A percentile compares a stretch with the other conserved stretches of the same genome.
phyloP scores from a whole-genome alignment of 441 rosid genomes.

The Pelargonium myrrhifolium region DNA sequence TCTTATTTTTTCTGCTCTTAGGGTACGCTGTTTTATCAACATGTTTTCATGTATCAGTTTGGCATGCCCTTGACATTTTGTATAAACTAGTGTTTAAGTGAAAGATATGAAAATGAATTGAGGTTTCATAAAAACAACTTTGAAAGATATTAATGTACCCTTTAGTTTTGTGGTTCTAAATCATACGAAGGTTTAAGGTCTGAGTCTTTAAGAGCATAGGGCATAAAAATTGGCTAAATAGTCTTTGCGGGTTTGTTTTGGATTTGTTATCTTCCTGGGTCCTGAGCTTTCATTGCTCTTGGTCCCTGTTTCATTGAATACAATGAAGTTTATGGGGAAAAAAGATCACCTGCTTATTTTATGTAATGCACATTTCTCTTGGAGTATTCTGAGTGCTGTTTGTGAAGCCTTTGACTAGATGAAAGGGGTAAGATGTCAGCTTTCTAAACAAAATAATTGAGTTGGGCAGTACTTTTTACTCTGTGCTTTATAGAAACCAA shows the following conservation, averaged over 20 bases:
- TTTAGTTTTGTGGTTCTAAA: no score
- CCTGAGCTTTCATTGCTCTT: no score
- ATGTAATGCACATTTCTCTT: neutral
- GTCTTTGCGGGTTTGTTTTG: no score
- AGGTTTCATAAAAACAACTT: neutral
- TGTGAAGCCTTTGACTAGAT: neutral
- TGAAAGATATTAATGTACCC: neutral
- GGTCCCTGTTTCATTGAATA: no score
- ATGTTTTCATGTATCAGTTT: neutral
- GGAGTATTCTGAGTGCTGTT: neutral
- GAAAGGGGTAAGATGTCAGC: neutral
- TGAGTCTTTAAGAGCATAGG: no score
- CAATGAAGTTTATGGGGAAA: no score
- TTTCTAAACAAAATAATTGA: neutral
- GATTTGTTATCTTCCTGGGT: no score
- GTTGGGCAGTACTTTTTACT: neutral
- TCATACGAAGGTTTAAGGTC: no score
- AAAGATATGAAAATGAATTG: neutral
- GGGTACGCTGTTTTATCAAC: conserved; percentile 28
- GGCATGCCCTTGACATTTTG: neutral
- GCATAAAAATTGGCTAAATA: no score
- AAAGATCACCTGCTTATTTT: neutral
- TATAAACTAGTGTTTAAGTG: neutral
- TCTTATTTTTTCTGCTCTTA: conserved; percentile 48
- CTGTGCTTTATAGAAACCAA: neutral